phyloP scores from a whole-genome alignment of 495 filamentous ascomycete genomes.

The Neurospora intermedia region DNA sequence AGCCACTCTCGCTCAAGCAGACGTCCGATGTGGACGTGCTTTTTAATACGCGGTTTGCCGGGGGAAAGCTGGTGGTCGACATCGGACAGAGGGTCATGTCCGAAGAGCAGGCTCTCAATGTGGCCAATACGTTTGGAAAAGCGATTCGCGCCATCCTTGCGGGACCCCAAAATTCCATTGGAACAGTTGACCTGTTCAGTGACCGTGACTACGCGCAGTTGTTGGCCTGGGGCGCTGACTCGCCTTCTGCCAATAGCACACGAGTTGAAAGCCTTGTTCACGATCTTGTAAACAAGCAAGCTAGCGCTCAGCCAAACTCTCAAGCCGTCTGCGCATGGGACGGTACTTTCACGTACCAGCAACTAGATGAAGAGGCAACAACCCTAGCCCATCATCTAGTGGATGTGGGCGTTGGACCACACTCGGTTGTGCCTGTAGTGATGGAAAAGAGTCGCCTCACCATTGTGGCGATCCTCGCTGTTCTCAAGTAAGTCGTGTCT shows the following conservation, averaged over 20 bases:
- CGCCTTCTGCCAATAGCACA: conserved; percentile 6
- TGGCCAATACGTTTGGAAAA: conserved; percentile 32
- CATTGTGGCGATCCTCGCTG: conserved; percentile 36
- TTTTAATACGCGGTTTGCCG: conserved; percentile 27
- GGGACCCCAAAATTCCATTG: conserved; percentile 22
- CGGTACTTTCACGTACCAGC: conserved; percentile 29
- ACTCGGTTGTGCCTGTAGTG: conserved; percentile 34
- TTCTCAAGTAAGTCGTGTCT: conserved; percentile 28
- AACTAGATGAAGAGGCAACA: conserved; percentile 28
- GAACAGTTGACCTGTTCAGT: conserved; percentile 33
- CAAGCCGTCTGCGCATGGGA: conserved; percentile 37
- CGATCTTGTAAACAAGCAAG: conserved; percentile 25
- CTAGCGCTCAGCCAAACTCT: conserved; percentile 22
- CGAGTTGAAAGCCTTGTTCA: conserved; percentile 23
- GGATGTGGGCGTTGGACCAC: conserved; percentile 30
- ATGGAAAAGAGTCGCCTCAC: conserved; percentile 36
- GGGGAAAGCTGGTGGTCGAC: conserved; percentile 28
- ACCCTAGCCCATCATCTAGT: conserved; percentile 31
- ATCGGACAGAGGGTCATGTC: conserved; percentile 34
- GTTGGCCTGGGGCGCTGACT: conserved; percentile 26
- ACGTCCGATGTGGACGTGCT: conserved; percentile 35
- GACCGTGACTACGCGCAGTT: conserved; percentile 34
- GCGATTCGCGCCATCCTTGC: conserved; percentile 33
- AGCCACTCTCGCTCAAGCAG: conserved; percentile 29
- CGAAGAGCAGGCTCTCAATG: conserved; percentile 26